A percentile compares a stretch with the other conserved stretches of the same genome.
Evolutionary conservation across 768 basidiomycete species (phyloP).

Genomic region (Phylloporus sp.): DNA sequence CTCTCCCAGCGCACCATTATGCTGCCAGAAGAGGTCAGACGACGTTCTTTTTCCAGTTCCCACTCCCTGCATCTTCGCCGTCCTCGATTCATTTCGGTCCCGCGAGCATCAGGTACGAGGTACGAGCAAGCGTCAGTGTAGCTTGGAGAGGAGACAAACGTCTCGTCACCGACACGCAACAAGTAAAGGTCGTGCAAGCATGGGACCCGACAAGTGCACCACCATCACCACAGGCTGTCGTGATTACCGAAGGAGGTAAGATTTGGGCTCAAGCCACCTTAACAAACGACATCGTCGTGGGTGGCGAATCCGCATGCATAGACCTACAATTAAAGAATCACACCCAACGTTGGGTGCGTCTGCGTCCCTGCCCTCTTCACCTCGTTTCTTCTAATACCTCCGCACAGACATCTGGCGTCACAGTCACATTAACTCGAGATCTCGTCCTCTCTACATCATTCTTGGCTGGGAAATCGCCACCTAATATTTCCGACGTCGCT

Average conservation of each 20-base stretch:
- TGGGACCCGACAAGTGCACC: conserved; percentile 35
- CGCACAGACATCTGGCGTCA: conserved; percentile 61
- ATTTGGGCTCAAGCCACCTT: conserved; percentile 71
- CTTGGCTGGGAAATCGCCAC: conserved; percentile 21
- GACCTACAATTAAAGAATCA: conserved; percentile 81
- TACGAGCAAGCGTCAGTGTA: conserved; percentile 67
- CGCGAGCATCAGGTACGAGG: conserved; percentile 66
- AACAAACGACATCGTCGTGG: conserved; percentile 55
- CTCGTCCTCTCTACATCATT: conserved; percentile 47
- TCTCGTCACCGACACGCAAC: conserved; percentile 57
- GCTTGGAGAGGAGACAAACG: conserved; percentile 70
- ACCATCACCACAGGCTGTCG: conserved; percentile 49
- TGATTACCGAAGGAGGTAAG: conserved; percentile 74
- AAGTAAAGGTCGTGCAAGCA: conserved; percentile 60
- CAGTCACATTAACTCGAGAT: conserved; percentile 54
- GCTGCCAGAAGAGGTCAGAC: conserved; percentile 72
- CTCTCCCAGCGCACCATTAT: conserved; percentile 60
- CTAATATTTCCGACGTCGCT: conserved; percentile 59
- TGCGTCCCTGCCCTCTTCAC: not conserved
- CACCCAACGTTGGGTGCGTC: conserved; percentile 66
- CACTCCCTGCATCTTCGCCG: conserved; percentile 61
- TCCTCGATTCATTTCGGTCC: conserved; percentile 67
- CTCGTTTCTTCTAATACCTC: conserved; percentile 2
- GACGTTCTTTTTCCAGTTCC: conserved; percentile 77
- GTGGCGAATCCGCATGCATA: conserved; percentile 66